Conservation (phyloP, 768 basidiomycete species). For the Lactarius quietus region DNA sequence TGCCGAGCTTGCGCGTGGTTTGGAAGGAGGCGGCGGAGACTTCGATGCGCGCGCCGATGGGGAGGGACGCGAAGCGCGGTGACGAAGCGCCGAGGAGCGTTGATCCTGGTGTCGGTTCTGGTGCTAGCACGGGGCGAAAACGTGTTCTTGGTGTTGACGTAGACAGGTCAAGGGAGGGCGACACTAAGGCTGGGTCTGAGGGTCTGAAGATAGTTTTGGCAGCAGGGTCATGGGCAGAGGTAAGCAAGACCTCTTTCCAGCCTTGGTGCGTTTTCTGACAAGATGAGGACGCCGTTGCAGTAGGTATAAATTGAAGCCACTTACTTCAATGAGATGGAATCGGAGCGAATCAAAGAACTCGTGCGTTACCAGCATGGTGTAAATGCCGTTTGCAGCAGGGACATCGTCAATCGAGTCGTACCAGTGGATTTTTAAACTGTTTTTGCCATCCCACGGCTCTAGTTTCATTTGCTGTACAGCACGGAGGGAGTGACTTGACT, state of each 20-base stretch:
- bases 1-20: conserved; percentile 63
- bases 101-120: conserved; percentile 50
- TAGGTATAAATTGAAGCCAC: conserved; percentile 20
- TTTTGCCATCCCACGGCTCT: conserved; percentile 28
- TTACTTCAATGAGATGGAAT: conserved; percentile 82
- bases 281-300: background rate
- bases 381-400: conserved; percentile 44
- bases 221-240: conserved; percentile 41
- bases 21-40: conserved; percentile 70
- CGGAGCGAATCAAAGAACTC: conserved; percentile 98
- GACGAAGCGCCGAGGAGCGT: conserved; percentile 61
- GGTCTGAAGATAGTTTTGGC: conserved; percentile 31
- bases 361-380: conserved; percentile 88
- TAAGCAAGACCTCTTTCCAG: conserved; percentile 84
- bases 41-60: conserved; percentile 73
- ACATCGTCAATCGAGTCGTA: conserved; percentile 71
- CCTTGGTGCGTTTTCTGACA: conserved; percentile 69
- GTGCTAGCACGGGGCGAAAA: conserved; percentile 66
- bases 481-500: conserved; percentile 70
- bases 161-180: conserved; percentile 10
- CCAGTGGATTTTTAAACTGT: conserved; percentile 56
- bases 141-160: conserved; percentile 28
- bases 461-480: conserved; percentile 58
- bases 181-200: conserved; percentile 8
- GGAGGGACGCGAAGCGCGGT: conserved; percentile 62